Conservation (phyloP, 164 flowering plant species). For the Magnolia sinica region DNA sequence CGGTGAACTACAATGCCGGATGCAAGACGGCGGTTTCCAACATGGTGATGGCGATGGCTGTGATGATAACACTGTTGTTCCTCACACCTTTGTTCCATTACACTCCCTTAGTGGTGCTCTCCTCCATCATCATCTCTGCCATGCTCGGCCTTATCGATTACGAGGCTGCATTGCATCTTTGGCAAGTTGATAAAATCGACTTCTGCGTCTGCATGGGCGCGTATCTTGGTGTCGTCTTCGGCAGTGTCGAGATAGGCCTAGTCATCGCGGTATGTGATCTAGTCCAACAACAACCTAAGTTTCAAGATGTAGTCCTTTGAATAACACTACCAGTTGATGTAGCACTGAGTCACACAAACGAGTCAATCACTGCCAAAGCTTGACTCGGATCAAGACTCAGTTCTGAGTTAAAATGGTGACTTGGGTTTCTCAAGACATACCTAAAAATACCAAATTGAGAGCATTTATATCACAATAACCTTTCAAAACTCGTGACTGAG, state of each 20-base stretch:
- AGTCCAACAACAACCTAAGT: neutral
- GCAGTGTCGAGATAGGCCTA: conserved; percentile 57
- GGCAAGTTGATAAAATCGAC: conserved; percentile 68
- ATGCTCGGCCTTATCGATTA: conserved; percentile 74
- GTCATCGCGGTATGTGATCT: conserved; percentile 42
- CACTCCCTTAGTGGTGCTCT: conserved; percentile 76
- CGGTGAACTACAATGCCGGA: conserved; percentile 83
- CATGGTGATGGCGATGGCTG: conserved; percentile 70
- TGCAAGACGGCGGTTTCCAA: conserved; percentile 73
- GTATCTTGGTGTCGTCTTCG: conserved; percentile 60
- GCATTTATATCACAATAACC: too few relatives aligned
- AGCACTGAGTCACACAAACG: neutral
- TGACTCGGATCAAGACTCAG: neutral
- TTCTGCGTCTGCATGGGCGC: conserved; percentile 59
- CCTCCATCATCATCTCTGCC: conserved; percentile 63
- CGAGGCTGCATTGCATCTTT: conserved; percentile 53
- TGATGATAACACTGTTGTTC: conserved; percentile 62
- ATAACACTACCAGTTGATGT: too few relatives aligned
- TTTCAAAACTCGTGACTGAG: too few relatives aligned
- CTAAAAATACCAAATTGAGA: too few relatives aligned
- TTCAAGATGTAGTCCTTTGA: neutral
- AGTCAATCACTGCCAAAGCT: neutral
- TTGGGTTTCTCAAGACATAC: too few relatives aligned
- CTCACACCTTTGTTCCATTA: conserved; percentile 68
- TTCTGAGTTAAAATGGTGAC: neutral